Base-by-base conservation (phyloP, 1,284 basidiomycete species). In the Cystobasidiaceae sp. region DNA sequence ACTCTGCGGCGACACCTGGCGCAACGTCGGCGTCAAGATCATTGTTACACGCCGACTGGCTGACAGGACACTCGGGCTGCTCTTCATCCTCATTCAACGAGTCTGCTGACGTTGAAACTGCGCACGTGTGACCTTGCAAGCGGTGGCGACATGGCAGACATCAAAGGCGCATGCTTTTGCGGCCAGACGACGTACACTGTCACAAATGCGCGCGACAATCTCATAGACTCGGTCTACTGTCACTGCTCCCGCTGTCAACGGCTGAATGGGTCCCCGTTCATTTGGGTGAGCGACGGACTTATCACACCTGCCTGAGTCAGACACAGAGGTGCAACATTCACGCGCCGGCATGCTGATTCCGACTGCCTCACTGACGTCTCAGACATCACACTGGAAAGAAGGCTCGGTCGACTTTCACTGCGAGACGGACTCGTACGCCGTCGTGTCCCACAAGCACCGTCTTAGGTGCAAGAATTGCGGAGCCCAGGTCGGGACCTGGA, bases 111-210 rank as follows among this genome's bases (percentile, higher is more conserved):
- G n/a, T n/a, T n/a, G n/a, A n/a, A n/a, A n/a, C n/a, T n/a, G n/a
- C n/a, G n/a, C n/a, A n/a, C n/a, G n/a, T n/a, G n/a, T n/a, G n/a
- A 49, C 46, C 23, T 25, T 11, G 19, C 6, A 33, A 4, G 27
- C 8, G 25, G 30, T 49, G 46, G 30, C 21, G 17, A 3, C 25
- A 45, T 41, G 27, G 21, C 7, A 34, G 28, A 55, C 13, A 39
- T 64, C 25, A n/a, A 39, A 33, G 61, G 61, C 8, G 21, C 17
- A n/a, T 64, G 61, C 52, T 64, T 55, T 32, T 64, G 61, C 44
- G 51, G 43, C 3, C n/a, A 39, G 1, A 64, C 52, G 8, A 30
- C 23, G 8, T 64, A 49, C 28, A 64, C 61, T 17, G 52, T 56
- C 8, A 8, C 21, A 39, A 33, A 50, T 19, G 39, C 46, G 32